These are phyloP conservation scores for Taiozyma onychis DNA, from an alignment of 1,139 yeast genomes.

Conservation along the genomic window DNA sequence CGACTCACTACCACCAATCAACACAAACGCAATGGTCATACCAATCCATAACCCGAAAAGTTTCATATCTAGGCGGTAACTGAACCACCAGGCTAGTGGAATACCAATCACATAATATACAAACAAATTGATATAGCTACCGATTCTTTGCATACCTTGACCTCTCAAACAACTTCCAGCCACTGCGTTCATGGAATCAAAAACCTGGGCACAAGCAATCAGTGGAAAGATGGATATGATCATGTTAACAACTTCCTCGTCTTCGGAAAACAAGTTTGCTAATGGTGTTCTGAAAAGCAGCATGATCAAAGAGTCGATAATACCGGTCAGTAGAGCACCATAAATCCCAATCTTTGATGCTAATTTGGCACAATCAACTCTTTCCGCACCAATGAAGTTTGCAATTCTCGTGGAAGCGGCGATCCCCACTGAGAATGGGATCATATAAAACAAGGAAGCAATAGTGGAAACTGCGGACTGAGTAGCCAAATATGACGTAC, in stretches of 20 bases:
- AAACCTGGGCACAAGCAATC: constrained; percentile 66
- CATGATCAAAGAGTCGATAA: constrained; percentile 48
- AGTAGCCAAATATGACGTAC: constrained; percentile 79
- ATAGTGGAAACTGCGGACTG: constrained; percentile 83
- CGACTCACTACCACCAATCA: constrained; percentile 61
- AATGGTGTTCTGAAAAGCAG: constrained; percentile 47
- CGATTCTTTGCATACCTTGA: constrained; percentile 79
- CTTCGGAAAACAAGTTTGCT: constrained; percentile 66
- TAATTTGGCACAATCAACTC: constrained; percentile 53
- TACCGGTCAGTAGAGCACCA: constrained; percentile 54
- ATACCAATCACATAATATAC: constrained; percentile 67
- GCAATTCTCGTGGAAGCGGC: constrained; percentile 87
- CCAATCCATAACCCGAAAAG: constrained; percentile 87
- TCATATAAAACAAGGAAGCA: constrained; percentile 76
- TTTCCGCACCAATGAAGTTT: constrained; percentile 77
- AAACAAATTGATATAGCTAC: constrained; percentile 71
- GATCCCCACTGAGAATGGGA: constrained; percentile 85
- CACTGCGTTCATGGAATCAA: constrained; percentile 78
- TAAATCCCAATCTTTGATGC: constrained; percentile 61
- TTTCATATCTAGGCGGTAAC: constrained; percentile 47
- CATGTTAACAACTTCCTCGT: constrained; percentile 51
- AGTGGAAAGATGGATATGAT: constrained; percentile 59
- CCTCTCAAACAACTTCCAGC: constrained; percentile 85
- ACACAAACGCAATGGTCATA: constrained; percentile 65
- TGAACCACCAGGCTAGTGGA: constrained; percentile 64